Conservation (phyloP, 2,329 filamentous ascomycete genomes). For the Dichotomopilus funicola region DNA sequence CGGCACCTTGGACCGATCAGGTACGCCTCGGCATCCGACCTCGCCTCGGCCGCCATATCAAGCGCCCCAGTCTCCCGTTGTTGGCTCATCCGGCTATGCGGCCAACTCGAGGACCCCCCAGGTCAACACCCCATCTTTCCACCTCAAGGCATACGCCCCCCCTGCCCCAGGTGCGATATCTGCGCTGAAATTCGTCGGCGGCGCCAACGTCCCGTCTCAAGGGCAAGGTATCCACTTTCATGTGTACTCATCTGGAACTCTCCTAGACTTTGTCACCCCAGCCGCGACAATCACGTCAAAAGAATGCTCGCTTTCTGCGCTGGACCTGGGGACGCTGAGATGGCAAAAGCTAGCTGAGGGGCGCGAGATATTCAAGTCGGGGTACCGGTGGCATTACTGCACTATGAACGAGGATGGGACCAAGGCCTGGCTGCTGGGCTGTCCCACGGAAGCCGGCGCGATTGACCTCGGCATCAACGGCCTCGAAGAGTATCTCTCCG, state of each 20-base stretch:
- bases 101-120: constrained; percentile 62
- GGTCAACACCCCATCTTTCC: constrained; percentile 59
- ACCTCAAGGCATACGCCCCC: constrained; percentile 67
- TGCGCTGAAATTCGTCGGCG: constrained; percentile 81
- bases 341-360: constrained; percentile 96
- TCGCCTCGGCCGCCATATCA: constrained; percentile 49
- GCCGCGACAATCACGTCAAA: constrained; percentile 78
- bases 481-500: constrained; percentile 86
- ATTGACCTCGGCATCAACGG: constrained; percentile 62
- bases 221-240: constrained; percentile 93
- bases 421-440: constrained; percentile 94
- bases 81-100: constrained; percentile 58
- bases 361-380: constrained; percentile 81
- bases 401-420: constrained; percentile 93
- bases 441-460: constrained; percentile 63
- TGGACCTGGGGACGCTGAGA: constrained; percentile 78
- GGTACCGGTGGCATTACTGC: constrained; percentile 98
- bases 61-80: constrained; percentile 42
- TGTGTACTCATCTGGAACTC: constrained; percentile 83
- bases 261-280: constrained; percentile 91
- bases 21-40: constrained; percentile 35
- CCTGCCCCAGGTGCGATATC: constrained; percentile 86
- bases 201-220: constrained; percentile 78
- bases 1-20: constrained; percentile 44
- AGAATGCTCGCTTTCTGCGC: constrained; percentile 82